phyloP scores from a whole-genome alignment of 192 early-diverging fungal genomes.

The Allomyces macrogynus region DNA sequence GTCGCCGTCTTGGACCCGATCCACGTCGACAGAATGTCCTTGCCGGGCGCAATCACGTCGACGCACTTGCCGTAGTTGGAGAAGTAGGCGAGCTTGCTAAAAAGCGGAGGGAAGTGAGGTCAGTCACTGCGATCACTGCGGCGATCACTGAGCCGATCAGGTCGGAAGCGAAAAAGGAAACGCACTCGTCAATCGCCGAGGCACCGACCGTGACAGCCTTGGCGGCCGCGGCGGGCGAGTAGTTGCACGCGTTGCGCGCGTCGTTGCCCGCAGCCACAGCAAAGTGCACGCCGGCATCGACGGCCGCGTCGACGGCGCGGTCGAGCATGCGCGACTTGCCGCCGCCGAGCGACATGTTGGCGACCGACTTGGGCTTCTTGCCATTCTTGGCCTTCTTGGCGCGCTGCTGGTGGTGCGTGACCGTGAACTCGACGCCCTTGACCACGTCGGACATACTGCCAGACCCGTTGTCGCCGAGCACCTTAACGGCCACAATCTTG shows the following conservation, averaged over 20 bases:
- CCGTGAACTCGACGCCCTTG: conserved; percentile 51
- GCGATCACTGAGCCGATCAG: too few species aligned
- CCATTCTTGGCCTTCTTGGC: conserved; percentile 25
- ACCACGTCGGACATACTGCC: conserved; percentile 81
- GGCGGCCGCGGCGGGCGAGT: conserved; percentile 58
- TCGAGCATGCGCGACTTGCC: conserved; percentile 58
- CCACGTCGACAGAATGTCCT: conserved; percentile 24
- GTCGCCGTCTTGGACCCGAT: conserved; percentile 46
- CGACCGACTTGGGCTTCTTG: conserved; percentile 57
- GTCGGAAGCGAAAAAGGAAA: too few species aligned
- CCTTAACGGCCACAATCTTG: conserved; percentile 73
- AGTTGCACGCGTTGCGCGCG: conserved; percentile 79
- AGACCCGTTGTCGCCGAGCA: conserved; percentile 72
- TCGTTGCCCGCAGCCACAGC: conserved; percentile 95
- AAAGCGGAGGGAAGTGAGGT: too few species aligned
- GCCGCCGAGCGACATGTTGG: conserved; percentile 88
- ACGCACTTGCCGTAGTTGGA: conserved; percentile 84
- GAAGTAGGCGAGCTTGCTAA: conserved; percentile 47
- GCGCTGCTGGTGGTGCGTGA: conserved; percentile 32
- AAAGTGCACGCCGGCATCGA: conserved; percentile 63
- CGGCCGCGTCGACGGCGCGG: conserved; percentile 49
- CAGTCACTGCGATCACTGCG: too few species aligned
- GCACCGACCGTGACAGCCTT: conserved; percentile 83
- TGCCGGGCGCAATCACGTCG: conserved; percentile 89
- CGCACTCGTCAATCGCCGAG: conserved; percentile 48